A percentile compares a stretch with the other conserved stretches of the same genome.
Conservation (phyloP, 768 basidiomycete genomes). For the Lactifluus piperatus region DNA sequence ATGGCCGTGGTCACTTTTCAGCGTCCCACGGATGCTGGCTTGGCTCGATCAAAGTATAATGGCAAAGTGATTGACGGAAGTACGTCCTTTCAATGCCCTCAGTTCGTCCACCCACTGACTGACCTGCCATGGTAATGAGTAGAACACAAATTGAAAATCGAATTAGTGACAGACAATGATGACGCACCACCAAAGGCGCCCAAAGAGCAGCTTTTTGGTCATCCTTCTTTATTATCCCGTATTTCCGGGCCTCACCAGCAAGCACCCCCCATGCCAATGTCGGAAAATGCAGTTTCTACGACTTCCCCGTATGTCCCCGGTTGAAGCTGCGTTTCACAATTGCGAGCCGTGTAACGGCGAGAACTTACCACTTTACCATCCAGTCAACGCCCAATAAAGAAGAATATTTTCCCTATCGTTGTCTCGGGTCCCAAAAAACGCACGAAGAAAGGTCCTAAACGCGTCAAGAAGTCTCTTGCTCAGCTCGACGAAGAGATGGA, state of each 20-base stretch:
- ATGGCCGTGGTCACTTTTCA: constrained; percentile 72
- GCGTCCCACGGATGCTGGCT: constrained; percentile 49
- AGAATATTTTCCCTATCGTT: not conserved
- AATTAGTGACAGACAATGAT: constrained; percentile 47
- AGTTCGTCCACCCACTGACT: not conserved
- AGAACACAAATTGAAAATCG: constrained; percentile 62
- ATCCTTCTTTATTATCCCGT: constrained; percentile 34
- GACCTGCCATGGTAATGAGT: not conserved
- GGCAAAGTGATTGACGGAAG: constrained; percentile 68
- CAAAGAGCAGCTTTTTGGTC: constrained; percentile 22
- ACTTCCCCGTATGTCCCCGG: constrained; percentile 1
- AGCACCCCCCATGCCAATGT: not conserved
- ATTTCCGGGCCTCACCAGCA: constrained; percentile 23
- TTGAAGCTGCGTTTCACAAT: not conserved
- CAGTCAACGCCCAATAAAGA: constrained; percentile 10
- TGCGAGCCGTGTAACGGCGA: not conserved
- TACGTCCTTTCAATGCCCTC: constrained; percentile 25
- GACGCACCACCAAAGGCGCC: constrained; percentile 22
- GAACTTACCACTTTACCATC: not conserved
- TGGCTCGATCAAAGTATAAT: constrained; percentile 61
- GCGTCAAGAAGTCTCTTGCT: constrained; percentile 58
- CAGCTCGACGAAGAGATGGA: constrained; percentile 79
- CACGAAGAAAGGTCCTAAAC: constrained; percentile 65
- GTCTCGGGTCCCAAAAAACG: constrained; percentile 25
- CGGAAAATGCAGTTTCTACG: not conserved